These are phyloP conservation scores for Scheffersomyces segobiensis DNA, from an alignment of 1,139 yeast species.

Conservation along the genomic window DNA sequence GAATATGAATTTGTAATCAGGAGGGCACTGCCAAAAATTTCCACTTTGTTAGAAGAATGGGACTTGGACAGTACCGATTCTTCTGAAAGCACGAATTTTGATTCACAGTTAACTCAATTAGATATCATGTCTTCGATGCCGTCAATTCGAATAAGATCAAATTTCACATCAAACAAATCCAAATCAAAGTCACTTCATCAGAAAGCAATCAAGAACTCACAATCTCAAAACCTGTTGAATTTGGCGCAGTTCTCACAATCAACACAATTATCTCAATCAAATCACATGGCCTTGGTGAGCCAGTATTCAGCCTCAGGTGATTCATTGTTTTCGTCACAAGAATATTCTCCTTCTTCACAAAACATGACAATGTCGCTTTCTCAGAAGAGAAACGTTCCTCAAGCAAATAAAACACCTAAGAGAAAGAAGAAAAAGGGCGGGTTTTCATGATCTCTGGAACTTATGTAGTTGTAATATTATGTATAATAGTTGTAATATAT, in stretches of 20 bases:
- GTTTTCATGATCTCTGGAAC: slow-evolving; percentile 21
- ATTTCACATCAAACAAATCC: background rate
- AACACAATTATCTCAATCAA: background rate
- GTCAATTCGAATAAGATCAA: background rate
- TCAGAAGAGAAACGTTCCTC: slow-evolving; percentile 9
- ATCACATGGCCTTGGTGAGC: background rate
- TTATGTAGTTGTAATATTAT: background rate
- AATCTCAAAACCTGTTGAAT: background rate
- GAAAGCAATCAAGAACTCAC: background rate
- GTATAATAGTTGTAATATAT: slow-evolving; percentile 1
- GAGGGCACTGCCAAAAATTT: background rate
- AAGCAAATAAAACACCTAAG: slow-evolving; percentile 15
- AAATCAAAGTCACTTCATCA: background rate
- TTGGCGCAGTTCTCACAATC: background rate
- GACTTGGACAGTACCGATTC: background rate
- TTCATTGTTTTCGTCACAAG: background rate
- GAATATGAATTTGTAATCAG: background rate
- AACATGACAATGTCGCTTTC: slow-evolving; percentile 3
- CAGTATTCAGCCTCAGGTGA: background rate
- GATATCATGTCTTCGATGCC: background rate
- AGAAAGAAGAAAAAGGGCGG: slow-evolving; percentile 33
- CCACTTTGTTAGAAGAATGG: background rate
- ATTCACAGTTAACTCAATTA: background rate
- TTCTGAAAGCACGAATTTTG: background rate
- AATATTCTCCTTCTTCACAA: background rate